Evolutionary conservation across 345 rosid genomes (phyloP).

Genomic region (Citrus maxima): DNA sequence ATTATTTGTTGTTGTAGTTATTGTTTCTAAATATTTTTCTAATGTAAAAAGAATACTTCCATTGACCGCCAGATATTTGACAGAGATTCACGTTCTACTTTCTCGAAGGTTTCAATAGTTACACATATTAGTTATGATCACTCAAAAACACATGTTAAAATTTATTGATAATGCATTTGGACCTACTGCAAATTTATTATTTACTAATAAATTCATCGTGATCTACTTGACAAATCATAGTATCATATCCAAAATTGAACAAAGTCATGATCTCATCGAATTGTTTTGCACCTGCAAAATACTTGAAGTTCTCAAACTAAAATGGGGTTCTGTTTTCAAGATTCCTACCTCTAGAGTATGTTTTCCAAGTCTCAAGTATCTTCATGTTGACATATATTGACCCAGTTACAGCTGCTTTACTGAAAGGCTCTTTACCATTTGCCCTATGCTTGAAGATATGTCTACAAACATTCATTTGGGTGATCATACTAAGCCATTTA

Average conservation of each 20-base stretch:
- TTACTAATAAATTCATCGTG: too few relatives aligned
- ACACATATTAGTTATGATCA: too few relatives aligned
- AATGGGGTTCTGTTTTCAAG: neutral
- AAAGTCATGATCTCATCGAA: neutral
- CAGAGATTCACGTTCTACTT: too few relatives aligned
- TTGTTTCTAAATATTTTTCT: too few relatives aligned
- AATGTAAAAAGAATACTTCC: too few relatives aligned
- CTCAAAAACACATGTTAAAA: too few relatives aligned
- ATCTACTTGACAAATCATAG: too few relatives aligned
- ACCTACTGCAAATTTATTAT: too few relatives aligned
- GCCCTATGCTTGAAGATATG: slow-evolving; percentile 8
- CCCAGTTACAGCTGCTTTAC: neutral
- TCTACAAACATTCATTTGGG: neutral
- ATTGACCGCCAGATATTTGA: too few relatives aligned
- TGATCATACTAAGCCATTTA: neutral
- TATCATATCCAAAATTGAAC: too few relatives aligned
- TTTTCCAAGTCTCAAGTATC: slow-evolving; percentile 2
- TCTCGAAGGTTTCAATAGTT: too few relatives aligned
- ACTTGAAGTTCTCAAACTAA: neutral
- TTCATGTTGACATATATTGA: neutral
- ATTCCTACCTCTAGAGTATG: neutral
- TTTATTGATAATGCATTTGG: too few relatives aligned
- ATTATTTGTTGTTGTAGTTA: neutral
- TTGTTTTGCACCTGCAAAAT: neutral
- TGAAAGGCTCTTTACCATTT: neutral